These are phyloP conservation scores for Boletellus ananas DNA, from an alignment of 768 basidiomycete species.

Conservation along the genomic window DNA sequence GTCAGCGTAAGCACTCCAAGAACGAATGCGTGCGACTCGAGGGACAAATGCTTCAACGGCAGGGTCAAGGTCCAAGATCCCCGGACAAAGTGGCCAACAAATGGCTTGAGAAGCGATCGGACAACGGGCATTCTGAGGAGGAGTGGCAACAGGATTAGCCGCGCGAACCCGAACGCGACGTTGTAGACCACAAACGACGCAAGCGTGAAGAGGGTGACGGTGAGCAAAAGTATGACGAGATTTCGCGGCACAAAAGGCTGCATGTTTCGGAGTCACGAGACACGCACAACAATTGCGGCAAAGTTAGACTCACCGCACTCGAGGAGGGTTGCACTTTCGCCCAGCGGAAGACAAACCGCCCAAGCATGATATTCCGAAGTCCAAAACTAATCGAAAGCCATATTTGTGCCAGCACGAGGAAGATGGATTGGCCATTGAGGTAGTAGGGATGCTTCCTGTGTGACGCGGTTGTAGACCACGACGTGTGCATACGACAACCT, in stretches of 20 bases:
- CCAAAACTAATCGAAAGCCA: constrained; percentile 45
- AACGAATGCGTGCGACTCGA: constrained; percentile 47
- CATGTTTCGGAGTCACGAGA: not conserved
- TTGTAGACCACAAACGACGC: constrained; percentile 39
- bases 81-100: constrained; percentile 59
- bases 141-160: constrained; percentile 49
- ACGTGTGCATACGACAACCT: not conserved
- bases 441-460: constrained; percentile 73
- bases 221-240: constrained; percentile 27
- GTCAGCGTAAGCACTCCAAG: constrained; percentile 49
- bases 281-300: not conserved
- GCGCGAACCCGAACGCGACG: constrained; percentile 42
- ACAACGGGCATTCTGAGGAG: constrained; percentile 54
- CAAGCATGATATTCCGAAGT: constrained; percentile 58
- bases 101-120: constrained; percentile 49
- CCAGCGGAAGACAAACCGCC: constrained; percentile 55
- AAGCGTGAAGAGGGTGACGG: constrained; percentile 40
- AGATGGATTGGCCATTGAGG: constrained; percentile 65
- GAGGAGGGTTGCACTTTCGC: constrained; percentile 12
- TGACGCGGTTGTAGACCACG: not conserved
- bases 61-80: constrained; percentile 54
- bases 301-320: constrained; percentile 17
- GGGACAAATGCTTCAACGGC: constrained; percentile 41
- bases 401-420: constrained; percentile 53
- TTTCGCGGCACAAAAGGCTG: constrained; percentile 23